Conservation (phyloP, 73 alveolate genomes). For the Effrenium voratum region DNA sequence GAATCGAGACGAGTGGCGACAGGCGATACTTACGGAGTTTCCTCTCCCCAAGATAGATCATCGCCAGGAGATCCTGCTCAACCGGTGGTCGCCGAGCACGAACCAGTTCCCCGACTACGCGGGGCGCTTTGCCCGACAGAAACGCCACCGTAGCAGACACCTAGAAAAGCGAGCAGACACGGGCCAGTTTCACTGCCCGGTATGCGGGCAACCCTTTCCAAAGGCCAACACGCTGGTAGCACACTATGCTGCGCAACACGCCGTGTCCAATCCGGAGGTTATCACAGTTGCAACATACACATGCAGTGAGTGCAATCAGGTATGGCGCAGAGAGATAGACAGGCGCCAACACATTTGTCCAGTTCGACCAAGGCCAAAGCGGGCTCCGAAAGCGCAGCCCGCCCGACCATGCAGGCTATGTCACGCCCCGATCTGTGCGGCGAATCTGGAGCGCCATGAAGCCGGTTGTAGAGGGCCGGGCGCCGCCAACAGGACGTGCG, state of each 20-base stretch:
- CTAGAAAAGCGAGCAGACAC: not conserved
- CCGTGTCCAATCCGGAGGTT: not conserved
- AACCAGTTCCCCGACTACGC: not conserved
- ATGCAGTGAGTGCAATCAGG: not conserved
- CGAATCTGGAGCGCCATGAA: not conserved
- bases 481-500: not conserved
- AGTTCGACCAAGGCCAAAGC: not conserved
- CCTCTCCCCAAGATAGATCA: not conserved
- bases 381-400: not conserved
- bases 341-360: not conserved
- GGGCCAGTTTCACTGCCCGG: not conserved
- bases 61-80: not conserved
- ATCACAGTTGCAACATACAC: not conserved
- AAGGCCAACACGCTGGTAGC: not conserved
- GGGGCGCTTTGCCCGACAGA: not conserved
- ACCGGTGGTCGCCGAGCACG: not conserved
- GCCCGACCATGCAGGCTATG: not conserved
- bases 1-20: not conserved
- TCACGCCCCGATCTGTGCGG: not conserved
- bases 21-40: not conserved
- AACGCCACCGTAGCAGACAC: not conserved
- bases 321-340: not conserved
- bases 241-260: slow-evolving; percentile 11
- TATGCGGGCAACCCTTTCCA: not conserved
- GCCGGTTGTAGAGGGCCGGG: not conserved